phyloP scores from a whole-genome alignment of 306 rosid species.

The Sphenostylis stenocarpa region DNA sequence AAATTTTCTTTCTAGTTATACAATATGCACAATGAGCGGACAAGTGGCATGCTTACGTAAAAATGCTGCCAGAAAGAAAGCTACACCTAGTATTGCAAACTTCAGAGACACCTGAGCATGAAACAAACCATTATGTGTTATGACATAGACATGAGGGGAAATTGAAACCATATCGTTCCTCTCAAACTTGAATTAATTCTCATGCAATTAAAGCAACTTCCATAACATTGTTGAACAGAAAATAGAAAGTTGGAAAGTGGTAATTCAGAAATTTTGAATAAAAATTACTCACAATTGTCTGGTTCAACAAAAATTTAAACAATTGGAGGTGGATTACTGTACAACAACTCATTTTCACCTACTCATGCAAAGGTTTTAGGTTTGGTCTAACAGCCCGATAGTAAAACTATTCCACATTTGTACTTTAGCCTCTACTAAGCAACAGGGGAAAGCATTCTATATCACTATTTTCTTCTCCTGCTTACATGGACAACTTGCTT shows the following conservation, averaged over 20 bases:
- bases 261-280: background rate
- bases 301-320: background rate
- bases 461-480: background rate
- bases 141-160: slow-evolving; percentile 17
- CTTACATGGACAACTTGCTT: background rate
- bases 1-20: background rate
- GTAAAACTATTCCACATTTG: background rate
- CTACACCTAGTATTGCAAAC: slow-evolving; percentile 56
- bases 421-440: background rate
- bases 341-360: background rate
- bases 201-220: background rate
- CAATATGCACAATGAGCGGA: slow-evolving; percentile 16
- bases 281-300: background rate
- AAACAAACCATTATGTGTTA: slow-evolving; percentile 12
- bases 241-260: slow-evolving; percentile 4
- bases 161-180: background rate
- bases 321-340: background rate
- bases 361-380: background rate
- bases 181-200: background rate
- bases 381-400: background rate
- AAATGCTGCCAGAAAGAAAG: slow-evolving; percentile 51
- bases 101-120: slow-evolving; percentile 53
- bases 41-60: slow-evolving; percentile 52
- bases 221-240: background rate
- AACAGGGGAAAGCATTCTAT: background rate